phyloP scores from a whole-genome alignment of 495 filamentous ascomycete species.

The Hypoxylon fragiforme region DNA sequence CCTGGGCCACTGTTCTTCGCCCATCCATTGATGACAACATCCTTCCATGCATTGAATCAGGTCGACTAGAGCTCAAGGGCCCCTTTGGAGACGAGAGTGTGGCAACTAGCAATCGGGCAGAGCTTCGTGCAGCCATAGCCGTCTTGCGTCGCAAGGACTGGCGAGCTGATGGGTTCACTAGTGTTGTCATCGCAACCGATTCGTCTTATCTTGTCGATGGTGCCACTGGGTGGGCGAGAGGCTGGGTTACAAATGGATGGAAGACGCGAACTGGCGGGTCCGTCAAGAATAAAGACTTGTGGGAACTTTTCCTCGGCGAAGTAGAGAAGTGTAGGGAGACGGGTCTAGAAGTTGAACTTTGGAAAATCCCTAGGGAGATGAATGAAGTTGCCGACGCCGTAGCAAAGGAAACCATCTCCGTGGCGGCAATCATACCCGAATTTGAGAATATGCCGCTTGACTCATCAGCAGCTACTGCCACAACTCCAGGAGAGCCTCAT shows the following conservation, averaged over 20 bases:
- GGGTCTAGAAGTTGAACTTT: slow-evolving; percentile 44
- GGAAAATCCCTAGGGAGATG: slow-evolving; percentile 46
- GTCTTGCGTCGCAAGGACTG: slow-evolving; percentile 43
- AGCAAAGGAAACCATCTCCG: slow-evolving; percentile 48
- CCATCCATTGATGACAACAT: not conserved
- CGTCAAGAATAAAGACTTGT: slow-evolving; percentile 50
- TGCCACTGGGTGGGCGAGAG: slow-evolving; percentile 43
- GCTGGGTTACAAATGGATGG: slow-evolving; percentile 50
- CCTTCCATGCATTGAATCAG: slow-evolving; percentile 12
- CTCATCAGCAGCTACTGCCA: too few species aligned
- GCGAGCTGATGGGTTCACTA: slow-evolving; percentile 43
- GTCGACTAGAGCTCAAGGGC: slow-evolving; percentile 40
- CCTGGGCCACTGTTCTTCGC: slow-evolving; percentile 43
- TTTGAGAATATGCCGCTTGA: too few species aligned
- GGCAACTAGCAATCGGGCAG: slow-evolving; percentile 50
- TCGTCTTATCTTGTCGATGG: slow-evolving; percentile 49
- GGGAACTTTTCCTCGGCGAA: slow-evolving; percentile 46
- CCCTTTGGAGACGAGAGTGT: slow-evolving; percentile 35
- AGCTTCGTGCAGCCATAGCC: slow-evolving; percentile 49
- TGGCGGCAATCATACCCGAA: too few species aligned
- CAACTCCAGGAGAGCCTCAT: too few species aligned
- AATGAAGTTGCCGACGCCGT: slow-evolving; percentile 46
- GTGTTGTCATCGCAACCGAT: slow-evolving; percentile 51
- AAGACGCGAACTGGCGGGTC: slow-evolving; percentile 7
- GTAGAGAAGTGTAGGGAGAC: slow-evolving; percentile 29